Evolutionary conservation across 768 basidiomycete genomes (phyloP), one percentile per base, ranked within the genome.

Genomic region (Trametes cingulata): DNA sequence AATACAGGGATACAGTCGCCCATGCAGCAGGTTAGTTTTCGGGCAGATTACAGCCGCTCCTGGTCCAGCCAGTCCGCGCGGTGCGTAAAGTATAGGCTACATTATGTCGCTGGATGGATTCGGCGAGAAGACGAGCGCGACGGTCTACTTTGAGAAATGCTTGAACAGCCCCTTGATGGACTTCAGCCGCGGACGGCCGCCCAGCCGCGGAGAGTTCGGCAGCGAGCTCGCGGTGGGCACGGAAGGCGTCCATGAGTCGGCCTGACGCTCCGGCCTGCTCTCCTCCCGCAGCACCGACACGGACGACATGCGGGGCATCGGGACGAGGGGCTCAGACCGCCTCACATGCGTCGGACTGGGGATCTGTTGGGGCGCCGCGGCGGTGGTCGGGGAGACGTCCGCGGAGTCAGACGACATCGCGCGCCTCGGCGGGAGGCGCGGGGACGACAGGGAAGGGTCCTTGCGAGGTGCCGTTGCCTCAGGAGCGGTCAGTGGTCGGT

Each of bases 161-260:
- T 63, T 63, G 61, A 63, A 58, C 33, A 63, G 41, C 22, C 56
- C 52, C 40, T 58, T 63, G 46, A 63, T 48, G 6, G 52, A 54
- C 47, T 54, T 63, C 22, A 63, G 61, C 17, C 61, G 46, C 22
- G 56, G 61, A 6, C 61, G 56, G 8, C 20, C 25, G 25, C 43
- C 53, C 5, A n/a, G 61, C 6, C 56, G 43, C 2, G 61, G 56
- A 2, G 61, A 54, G 56, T 54, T 63, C 46, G 56, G 56, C 22
- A 54, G 56, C 7, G 61, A 63, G 47, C 36, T 46, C 20, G 61
- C n/a, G 9, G 33, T 56, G 13, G 29, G 37, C 1, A 35, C 51
- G 45, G 43, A 41, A 8, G 36, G 33, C 12, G 50, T 25, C 50
- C 50, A 55, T 2, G 60, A 54, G 27, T 46, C 7, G 10, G 42